Conservation (phyloP, 2,329 filamentous ascomycete genomes). For the Alternaria metachromatica region DNA sequence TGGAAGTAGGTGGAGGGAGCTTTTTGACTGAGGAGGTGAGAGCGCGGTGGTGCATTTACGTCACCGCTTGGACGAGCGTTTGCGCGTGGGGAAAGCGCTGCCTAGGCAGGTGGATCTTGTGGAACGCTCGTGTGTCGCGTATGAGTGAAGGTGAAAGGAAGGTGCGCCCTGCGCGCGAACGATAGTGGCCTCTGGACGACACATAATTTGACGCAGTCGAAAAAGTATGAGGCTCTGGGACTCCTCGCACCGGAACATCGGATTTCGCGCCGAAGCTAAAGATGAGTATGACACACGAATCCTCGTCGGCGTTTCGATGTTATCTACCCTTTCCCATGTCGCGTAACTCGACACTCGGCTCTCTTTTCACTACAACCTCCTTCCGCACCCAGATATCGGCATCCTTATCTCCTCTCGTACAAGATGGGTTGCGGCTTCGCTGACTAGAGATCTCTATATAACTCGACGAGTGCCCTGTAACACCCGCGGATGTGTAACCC, state of each 20-base stretch:
- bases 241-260: background rate
- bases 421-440: background rate
- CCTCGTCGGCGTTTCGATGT: background rate
- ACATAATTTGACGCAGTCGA: background rate
- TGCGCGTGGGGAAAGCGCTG: background rate
- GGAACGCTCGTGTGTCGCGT: background rate
- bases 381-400: background rate
- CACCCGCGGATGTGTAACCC: too few species aligned
- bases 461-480: background rate
- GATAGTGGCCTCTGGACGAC: background rate
- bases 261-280: fast-evolving
- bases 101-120: background rate
- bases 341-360: background rate
- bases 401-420: background rate
- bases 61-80: background rate
- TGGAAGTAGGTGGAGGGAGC: background rate
- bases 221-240: background rate
- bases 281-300: background rate
- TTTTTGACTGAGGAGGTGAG: background rate
- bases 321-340: background rate
- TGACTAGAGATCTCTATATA: background rate
- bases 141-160: background rate
- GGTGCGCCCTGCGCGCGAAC: background rate
- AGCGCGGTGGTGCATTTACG: background rate
- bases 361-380: background rate